phyloP scores from a whole-genome alignment of 164 flowering plant species.

The Sextonia rubra region DNA sequence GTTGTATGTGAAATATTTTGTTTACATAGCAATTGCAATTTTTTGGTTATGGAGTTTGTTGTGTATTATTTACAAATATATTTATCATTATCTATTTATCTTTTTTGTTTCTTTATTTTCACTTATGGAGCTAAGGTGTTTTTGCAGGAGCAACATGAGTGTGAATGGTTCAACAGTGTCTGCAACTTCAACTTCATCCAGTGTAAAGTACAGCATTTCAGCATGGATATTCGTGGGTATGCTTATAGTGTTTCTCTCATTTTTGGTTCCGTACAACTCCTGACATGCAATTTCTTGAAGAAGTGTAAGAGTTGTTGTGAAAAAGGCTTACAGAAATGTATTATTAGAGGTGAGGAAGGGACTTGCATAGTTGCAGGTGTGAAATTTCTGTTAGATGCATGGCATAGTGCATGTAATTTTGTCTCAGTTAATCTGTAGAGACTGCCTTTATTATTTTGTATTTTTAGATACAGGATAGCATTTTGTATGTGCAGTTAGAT shows the following conservation, averaged over 20 bases:
- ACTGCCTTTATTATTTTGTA: background rate
- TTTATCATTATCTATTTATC: no score
- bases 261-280: background rate
- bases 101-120: no score
- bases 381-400: background rate
- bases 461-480: background rate
- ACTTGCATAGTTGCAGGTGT: background rate
- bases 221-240: conserved; percentile 20
- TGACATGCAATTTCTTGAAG: background rate
- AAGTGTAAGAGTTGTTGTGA: background rate
- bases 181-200: conserved; percentile 26
- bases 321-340: background rate
- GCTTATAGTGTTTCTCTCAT: conserved; percentile 16
- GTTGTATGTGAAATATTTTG: background rate
- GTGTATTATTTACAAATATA: background rate
- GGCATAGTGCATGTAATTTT: background rate
- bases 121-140: background rate
- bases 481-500: background rate
- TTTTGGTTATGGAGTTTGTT: background rate
- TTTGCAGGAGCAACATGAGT: conserved; percentile 43
- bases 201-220: conserved; percentile 7
- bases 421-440: background rate
- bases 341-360: background rate
- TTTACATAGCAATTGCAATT: no score
- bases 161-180: conserved; percentile 18